Conservation (phyloP, 805 yeast species). For the Ogataea nonfermentans region DNA sequence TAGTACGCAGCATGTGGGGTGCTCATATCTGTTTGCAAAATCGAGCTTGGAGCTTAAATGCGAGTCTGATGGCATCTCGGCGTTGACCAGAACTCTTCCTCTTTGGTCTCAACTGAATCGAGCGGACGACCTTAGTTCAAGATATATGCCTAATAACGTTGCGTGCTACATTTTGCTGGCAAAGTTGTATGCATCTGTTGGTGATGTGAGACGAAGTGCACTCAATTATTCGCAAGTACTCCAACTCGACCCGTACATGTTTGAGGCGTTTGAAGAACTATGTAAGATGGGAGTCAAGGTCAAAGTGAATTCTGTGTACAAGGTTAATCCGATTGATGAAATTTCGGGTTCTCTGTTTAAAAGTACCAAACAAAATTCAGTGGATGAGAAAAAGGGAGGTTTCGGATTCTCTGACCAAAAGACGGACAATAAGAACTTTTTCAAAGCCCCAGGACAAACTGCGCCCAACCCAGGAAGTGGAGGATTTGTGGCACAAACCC, state of each 20-base stretch:
- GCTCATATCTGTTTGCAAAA: conserved; percentile 71
- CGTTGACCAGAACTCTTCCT: conserved; percentile 39
- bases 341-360: conserved; percentile 22
- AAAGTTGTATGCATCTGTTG: conserved; percentile 55
- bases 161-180: conserved; percentile 70
- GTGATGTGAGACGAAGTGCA: conserved; percentile 64
- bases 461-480: conserved; percentile 10
- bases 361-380: conserved; percentile 3
- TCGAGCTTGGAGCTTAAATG: conserved; percentile 56
- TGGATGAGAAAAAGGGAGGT: conserved; percentile 14
- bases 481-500: conserved; percentile 23
- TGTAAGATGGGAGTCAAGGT: conserved; percentile 70
- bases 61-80: conserved; percentile 61
- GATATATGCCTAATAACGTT: conserved; percentile 61
- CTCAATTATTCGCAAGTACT: conserved; percentile 67
- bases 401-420: conserved; percentile 19
- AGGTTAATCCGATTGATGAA: conserved; percentile 25
- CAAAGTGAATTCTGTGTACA: conserved; percentile 55
- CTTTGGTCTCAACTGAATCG: conserved; percentile 33
- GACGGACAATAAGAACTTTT: conserved; percentile 6
- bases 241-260: conserved; percentile 72
- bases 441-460: conserved; percentile 10
- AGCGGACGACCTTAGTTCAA: conserved; percentile 8
- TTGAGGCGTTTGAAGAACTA: conserved; percentile 82
- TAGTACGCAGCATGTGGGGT: conserved; percentile 60